Base-by-base conservation (phyloP, 2,329 filamentous ascomycete species). In the Aurifilum marmelostoma region DNA sequence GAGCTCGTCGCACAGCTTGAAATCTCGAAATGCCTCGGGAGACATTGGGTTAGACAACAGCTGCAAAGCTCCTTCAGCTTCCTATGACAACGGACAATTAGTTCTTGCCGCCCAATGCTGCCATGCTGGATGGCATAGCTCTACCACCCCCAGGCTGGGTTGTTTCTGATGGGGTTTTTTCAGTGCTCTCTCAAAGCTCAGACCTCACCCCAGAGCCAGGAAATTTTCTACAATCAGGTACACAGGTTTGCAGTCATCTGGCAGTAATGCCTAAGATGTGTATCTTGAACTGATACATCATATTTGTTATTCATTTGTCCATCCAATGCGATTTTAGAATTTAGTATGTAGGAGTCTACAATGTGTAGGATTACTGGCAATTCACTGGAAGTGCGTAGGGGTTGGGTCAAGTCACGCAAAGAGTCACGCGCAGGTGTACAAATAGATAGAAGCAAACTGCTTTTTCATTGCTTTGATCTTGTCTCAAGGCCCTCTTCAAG, bases 361-460 rank as follows among this genome's bases (percentile, higher is more conserved):
- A n/a, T n/a, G n/a, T n/a, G n/a, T n/a, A n/a, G n/a, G n/a, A 56
- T 5, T 27, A 32, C 52, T 39, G 21, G 9, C 58, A 24, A 12
- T 37, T 37, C 14, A 32, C 16, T 37, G 7, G 18, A n/a, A 3
- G 3, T 32, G 34, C 58, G n/a, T 34, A 29, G 8, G 18, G 1
- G 32, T 18, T 63, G 16, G n/a, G 9, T 27, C 8, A 3, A 27
- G 18, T 65, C 54, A 37, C 47, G 39, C 27, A 11, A 43, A n/a
- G 34, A 34, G 37, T 71, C 69, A 69, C 56, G 39, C 21, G 4
- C 8, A 32, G 24, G 39, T 6, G 21, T 54, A 9, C 4, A 7
- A 52, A 14, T 27, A 5, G 24, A 18, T 69, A 29, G 69, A 69
- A 71, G 67, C 69, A 61, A 69, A 64, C 69, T 71, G 47, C 69